phyloP scores from a whole-genome alignment of 1,284 basidiomycete species.

The Fistulinella staudtii region DNA sequence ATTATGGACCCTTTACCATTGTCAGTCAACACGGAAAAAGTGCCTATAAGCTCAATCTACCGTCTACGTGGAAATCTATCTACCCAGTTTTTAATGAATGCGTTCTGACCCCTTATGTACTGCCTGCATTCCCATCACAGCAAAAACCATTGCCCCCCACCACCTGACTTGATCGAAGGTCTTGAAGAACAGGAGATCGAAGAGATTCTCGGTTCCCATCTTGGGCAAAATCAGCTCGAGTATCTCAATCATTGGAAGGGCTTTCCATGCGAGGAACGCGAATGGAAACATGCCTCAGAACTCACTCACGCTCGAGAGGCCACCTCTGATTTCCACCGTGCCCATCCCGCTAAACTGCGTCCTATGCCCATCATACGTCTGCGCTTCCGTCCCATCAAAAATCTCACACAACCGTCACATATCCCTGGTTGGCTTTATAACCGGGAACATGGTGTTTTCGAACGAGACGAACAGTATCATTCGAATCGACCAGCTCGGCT shows the following conservation, averaged over 20 bases:
- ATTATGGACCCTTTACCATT: constrained; percentile 18
- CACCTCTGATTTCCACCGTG: not conserved
- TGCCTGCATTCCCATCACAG: constrained; percentile 6
- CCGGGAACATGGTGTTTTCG: not conserved
- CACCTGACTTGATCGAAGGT: not conserved
- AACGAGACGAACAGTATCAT: not conserved
- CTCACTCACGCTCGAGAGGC: not conserved
- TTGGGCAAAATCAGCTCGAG: accelerated
- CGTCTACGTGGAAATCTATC: constrained; percentile 5
- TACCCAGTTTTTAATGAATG: constrained; percentile 17
- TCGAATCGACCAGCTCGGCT: no score
- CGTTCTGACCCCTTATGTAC: not conserved
- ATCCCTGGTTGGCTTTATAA: not conserved
- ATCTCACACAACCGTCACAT: not conserved
- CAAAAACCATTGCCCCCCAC: not conserved
- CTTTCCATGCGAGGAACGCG: not conserved
- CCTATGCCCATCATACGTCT: not conserved
- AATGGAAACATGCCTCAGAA: not conserved
- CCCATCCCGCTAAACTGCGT: not conserved
- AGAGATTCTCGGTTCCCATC: not conserved
- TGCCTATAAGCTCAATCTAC: constrained; percentile 13
- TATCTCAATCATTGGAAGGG: constrained; percentile 5
- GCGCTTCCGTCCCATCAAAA: constrained; percentile 1
- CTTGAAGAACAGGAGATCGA: constrained; percentile 1
- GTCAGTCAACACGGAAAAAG: constrained; percentile 12